These are phyloP conservation scores for Didymella pinodella DNA, from an alignment of 2,329 filamentous ascomycete genomes.

Conservation along the genomic window DNA sequence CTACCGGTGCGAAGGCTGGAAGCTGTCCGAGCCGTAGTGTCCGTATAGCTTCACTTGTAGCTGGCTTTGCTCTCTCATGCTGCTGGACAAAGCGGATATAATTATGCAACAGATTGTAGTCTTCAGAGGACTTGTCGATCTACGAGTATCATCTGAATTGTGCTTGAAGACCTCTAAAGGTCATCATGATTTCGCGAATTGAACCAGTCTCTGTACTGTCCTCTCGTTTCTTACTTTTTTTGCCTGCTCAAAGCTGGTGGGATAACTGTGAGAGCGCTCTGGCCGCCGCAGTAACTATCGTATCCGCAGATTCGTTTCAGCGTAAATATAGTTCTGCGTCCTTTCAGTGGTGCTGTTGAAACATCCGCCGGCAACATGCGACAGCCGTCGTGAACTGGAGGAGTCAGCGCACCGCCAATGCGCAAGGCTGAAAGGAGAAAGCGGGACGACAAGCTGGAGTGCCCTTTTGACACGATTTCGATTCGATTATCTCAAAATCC, in stretches of 20 bases:
- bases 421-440: not conserved
- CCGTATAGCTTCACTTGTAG: not conserved
- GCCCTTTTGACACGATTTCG: not conserved
- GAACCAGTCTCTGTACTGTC: too few species aligned
- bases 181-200: not conserved
- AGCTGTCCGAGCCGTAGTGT: conserved; percentile 5
- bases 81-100: not conserved
- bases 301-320: conserved; percentile 5
- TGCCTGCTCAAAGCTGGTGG: not conserved
- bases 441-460: not conserved
- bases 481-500: conserved; percentile 3
- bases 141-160: not conserved
- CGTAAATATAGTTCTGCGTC: not conserved
- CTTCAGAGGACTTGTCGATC: not conserved
- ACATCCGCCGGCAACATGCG: conserved; percentile 13
- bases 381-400: conserved; percentile 6
- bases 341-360: conserved; percentile 16
- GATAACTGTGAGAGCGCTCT: not conserved
- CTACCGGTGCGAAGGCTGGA: not conserved
- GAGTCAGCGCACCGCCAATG: not conserved
- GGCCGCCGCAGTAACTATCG: not conserved
- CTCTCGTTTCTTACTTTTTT: not conserved
- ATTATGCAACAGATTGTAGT: not conserved
- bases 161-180: not conserved
- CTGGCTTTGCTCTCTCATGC: not conserved